Evolutionary conservation across 148 eudicot species (phyloP), one percentile per base, ranked within the genome.

Genomic region (Mesembryanthemum crystallinum): DNA sequence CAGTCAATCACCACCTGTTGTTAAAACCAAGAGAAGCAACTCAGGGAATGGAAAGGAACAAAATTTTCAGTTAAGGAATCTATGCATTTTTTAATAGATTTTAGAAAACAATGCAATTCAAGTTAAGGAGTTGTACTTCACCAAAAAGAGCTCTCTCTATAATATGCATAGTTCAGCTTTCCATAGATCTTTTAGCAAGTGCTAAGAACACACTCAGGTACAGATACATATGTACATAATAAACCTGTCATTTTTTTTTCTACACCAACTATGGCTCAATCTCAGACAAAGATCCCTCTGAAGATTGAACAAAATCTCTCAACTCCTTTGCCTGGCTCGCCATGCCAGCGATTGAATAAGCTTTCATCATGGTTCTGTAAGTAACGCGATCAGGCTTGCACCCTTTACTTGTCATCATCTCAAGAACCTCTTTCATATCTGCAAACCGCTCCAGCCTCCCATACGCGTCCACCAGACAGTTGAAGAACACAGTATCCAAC

Each of bases 401-500:
- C 27, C 93, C 96, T 72, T 82, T 88, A 59, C 70, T 85, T 78
- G 81, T 80, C 96, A 94, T 94, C 88, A 89, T 87, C 82, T 87
- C 88, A 18, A 88, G 60, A 75, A 87, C 92, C 69, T 80, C 88
- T 77, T 88, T 89, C 98, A 94, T 92, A 84, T 94, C 98, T 17
- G 88, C 88, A 64, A 89, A 86, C 67, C 85, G 79, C 51, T 91
- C 93, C 93, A 90, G 78, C 87, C 81, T 85, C 73, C 96, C 98
- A 83, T 89, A 94, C 11, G 98, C 97, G 77, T 92, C 93, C 42
- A 89, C 86, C 49, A 94, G 80, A 73, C 96, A 89, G 69, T 94
- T 94, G 66, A 86, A 94, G 77, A 94, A 94, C 72, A 92, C 91
- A 0, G 74, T 86, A 83, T 94, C 97, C 32, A 92, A 82, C 52